These are phyloP conservation scores for Penicillium hesseltinei DNA, from an alignment of 2,329 filamentous ascomycete species.

Conservation along the genomic window DNA sequence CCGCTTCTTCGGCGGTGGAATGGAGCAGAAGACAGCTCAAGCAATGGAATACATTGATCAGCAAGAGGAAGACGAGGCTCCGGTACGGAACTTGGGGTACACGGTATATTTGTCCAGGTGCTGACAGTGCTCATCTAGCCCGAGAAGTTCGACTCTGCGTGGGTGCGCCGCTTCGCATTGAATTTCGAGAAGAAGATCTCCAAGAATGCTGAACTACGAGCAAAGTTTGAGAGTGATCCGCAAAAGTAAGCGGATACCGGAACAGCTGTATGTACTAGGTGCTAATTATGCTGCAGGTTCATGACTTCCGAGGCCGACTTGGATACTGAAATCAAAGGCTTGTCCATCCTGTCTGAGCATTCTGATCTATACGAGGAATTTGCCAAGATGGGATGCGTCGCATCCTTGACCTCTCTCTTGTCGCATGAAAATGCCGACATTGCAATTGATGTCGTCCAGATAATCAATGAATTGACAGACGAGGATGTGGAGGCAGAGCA, in stretches of 20 bases:
- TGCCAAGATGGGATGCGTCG: constrained; percentile 68
- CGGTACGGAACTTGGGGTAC: constrained; percentile 31
- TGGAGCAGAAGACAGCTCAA: constrained; percentile 74
- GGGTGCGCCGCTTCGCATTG: constrained; percentile 77
- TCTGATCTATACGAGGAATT: constrained; percentile 80
- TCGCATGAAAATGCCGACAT: constrained; percentile 98
- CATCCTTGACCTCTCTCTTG: constrained; percentile 73
- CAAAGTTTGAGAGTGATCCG: constrained; percentile 77
- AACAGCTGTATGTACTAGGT: background rate
- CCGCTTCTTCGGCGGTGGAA: constrained; percentile 90
- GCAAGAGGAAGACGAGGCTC: constrained; percentile 55
- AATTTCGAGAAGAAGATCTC: constrained; percentile 88
- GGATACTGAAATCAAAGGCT: constrained; percentile 79
- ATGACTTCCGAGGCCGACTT: constrained; percentile 85
- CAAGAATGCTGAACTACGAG: constrained; percentile 85
- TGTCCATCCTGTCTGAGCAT: constrained; percentile 85
- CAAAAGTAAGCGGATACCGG: constrained; percentile 55
- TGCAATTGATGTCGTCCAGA: constrained; percentile 84
- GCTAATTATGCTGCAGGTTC: constrained; percentile 49
- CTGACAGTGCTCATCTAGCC: constrained; percentile 39
- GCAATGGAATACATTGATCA: constrained; percentile 86
- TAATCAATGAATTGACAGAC: constrained; percentile 86
- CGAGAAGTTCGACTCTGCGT: constrained; percentile 78
- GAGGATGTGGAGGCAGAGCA: constrained; percentile 83
- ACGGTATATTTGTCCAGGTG: background rate